Base-by-base conservation (phyloP, 2,329 filamentous ascomycete species). In the Rachicladosporium sp. region DNA sequence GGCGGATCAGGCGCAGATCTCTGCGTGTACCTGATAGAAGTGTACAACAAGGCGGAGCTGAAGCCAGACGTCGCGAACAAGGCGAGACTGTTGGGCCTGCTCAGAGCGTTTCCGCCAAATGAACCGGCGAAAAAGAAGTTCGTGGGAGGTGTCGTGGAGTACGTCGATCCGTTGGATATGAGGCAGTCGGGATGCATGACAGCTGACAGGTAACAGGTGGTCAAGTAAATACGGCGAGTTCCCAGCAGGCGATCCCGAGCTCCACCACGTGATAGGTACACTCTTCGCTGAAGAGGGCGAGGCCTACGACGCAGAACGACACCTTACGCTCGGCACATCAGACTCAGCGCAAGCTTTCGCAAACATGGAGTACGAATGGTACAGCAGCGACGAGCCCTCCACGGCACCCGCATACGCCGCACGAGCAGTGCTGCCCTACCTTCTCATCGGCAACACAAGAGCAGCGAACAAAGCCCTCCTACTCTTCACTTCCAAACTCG, bases 91-190 rank as follows among this genome's bases (percentile, higher is more conserved):
- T 66, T 96, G 53, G 80, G 80, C 12, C 73, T 93, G 36, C 63
- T 98, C 56, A 73, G 85, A 40, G 71, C 87, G 30, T 96, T 98
- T 53, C 77, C 82, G 10, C 66, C 74, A 19, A 78, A 81, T 38
- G 91, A 98, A 65, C 89, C 89, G 3, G 93, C 83, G 40, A 76
- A 88, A 56, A 96, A 94, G 75, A 85, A 85, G 63, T 94, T 88
- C 56, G 81, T 96, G 32, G 77, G 74, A 15, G 88, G 94, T 58
- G 82, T 88, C 57, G 78, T 95, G 50, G 74, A 72, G 74, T 84
- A 63, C 47, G 23, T 27, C 23, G 8, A 27, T 27, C 23, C 23
- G 23, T 7, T 27, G 76, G 65, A 21, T 31, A 37, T 37, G 23
- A 27, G 13, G 23, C 15, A 34, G 31, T 10, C 23, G 10, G 21